Evolutionary conservation across 306 rosid genomes (phyloP).

Genomic region (Medicago lupulina): DNA sequence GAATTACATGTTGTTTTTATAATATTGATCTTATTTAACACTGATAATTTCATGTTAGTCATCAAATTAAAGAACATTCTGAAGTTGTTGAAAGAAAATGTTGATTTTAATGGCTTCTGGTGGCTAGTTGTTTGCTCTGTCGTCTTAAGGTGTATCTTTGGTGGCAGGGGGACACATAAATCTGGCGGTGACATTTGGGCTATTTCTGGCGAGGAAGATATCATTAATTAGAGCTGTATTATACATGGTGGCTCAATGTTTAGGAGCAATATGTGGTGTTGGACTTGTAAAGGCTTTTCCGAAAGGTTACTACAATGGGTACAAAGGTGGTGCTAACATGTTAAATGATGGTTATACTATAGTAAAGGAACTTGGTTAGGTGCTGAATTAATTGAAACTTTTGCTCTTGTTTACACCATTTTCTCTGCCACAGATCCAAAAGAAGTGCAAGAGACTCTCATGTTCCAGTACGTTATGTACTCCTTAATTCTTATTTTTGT

Average conservation of each 20-base stretch:
- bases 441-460: slow-evolving; percentile 55
- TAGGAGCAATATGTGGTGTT: slow-evolving; percentile 52
- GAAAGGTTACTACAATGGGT: slow-evolving; percentile 45
- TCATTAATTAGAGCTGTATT: slow-evolving; percentile 47
- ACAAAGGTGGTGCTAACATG: slow-evolving; percentile 51
- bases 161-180: slow-evolving; percentile 56
- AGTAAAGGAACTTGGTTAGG: slow-evolving; percentile 53
- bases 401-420: slow-evolving; percentile 57
- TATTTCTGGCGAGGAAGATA: slow-evolving; percentile 52
- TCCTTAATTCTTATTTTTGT: neutral
- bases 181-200: slow-evolving; percentile 56
- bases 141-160: too few species aligned
- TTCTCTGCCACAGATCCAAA: slow-evolving; percentile 62
- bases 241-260: slow-evolving; percentile 53
- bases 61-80: too few species aligned
- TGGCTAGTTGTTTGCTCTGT: too few species aligned
- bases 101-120: too few species aligned
- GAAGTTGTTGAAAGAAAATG: too few species aligned
- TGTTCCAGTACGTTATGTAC: slow-evolving; percentile 49
- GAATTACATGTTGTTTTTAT: too few species aligned
- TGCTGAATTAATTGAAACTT: slow-evolving; percentile 54
- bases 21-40: too few species aligned
- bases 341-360: slow-evolving; percentile 41
- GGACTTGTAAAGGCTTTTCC: slow-evolving; percentile 54
- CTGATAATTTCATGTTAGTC: too few species aligned